Evolutionary conservation across 2,329 filamentous ascomycete genomes (phyloP).

Genomic region (Lecanicillium sp.): DNA sequence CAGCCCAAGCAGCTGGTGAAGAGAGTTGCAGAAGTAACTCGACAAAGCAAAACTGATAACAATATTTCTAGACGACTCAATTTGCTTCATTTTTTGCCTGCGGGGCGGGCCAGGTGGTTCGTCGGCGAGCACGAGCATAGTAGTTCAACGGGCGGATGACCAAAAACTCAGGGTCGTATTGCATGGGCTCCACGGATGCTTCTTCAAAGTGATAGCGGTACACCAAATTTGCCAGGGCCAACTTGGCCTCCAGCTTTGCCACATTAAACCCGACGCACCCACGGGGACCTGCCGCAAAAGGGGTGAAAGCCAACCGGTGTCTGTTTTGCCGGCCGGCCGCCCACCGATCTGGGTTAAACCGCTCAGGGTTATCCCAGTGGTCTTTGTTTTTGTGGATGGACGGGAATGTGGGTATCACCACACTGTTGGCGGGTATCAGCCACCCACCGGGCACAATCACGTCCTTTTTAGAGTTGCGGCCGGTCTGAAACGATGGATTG

Average conservation of each 20-base stretch:
- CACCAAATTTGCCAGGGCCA: constrained; percentile 46
- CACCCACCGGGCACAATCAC: constrained; percentile 49
- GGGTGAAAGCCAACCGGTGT: constrained; percentile 42
- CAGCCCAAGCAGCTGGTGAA: too few species aligned
- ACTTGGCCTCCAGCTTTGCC: constrained; percentile 50
- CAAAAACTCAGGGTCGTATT: constrained; percentile 19
- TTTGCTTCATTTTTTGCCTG: too few species aligned
- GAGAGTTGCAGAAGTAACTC: too few species aligned
- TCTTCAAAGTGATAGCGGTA: constrained; percentile 31
- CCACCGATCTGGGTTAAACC: constrained; percentile 52
- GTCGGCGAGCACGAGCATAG: constrained; percentile 13
- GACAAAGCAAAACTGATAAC: too few species aligned
- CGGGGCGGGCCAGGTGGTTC: neutral
- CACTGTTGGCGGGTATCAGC: constrained; percentile 38
- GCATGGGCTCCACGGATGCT: constrained; percentile 14
- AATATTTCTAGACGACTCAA: too few species aligned
- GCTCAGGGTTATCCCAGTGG: constrained; percentile 46
- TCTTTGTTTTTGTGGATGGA: constrained; percentile 41
- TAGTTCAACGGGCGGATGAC: constrained; percentile 19
- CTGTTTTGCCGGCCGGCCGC: constrained; percentile 41
- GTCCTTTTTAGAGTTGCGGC: constrained; percentile 44
- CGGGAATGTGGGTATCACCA: constrained; percentile 43
- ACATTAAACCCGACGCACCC: constrained; percentile 56
- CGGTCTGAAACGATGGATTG: constrained; percentile 52
- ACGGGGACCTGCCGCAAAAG: constrained; percentile 47